Percentiles rank a stretch among this genome's conserved stretches.
These are phyloP conservation scores for Fusarium sp. DNA, from an alignment of 2,329 filamentous ascomycete species.

Conservation along the genomic window DNA sequence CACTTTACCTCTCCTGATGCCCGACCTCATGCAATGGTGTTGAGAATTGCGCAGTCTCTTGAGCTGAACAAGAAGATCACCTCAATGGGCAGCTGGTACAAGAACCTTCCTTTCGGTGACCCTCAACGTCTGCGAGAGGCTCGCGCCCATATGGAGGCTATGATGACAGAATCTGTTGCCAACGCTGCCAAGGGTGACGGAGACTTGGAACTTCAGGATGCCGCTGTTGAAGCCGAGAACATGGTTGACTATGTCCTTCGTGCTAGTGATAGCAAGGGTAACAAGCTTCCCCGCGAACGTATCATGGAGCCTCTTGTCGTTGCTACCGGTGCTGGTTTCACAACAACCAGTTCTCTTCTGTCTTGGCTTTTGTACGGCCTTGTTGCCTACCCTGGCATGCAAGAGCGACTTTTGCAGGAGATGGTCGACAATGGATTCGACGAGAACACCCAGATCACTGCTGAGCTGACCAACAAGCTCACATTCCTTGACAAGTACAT, in stretches of 20 bases:
- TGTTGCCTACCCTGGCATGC: constrained; percentile 65
- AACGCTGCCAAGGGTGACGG: constrained; percentile 53
- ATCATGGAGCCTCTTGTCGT: constrained; percentile 58
- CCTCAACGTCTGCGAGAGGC: constrained; percentile 57
- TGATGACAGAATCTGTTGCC: constrained; percentile 55
- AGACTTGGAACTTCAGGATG: constrained; percentile 59
- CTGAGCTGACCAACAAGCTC: constrained; percentile 61
- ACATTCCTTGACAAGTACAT: constrained; percentile 67
- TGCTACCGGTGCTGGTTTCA: constrained; percentile 69
- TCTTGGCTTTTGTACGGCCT: constrained; percentile 69
- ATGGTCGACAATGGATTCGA: constrained; percentile 62
- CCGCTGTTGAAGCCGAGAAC: constrained; percentile 61
- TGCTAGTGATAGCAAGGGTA: constrained; percentile 65
- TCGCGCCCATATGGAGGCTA: constrained; percentile 49
- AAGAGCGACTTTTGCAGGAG: constrained; percentile 69
- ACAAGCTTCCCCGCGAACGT: constrained; percentile 60
- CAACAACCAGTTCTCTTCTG: constrained; percentile 68
- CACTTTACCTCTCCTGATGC: constrained; percentile 60
- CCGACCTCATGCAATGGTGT: constrained; percentile 63
- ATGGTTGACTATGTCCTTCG: constrained; percentile 63
- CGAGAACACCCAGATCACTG: constrained; percentile 58
- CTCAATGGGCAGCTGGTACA: constrained; percentile 67
- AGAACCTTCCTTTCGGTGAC: constrained; percentile 68
- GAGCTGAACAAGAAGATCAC: constrained; percentile 70
- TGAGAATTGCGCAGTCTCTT: constrained; percentile 62